Evolutionary conservation across 768 basidiomycete species (phyloP).

Genomic region (Boletus fagicola): DNA sequence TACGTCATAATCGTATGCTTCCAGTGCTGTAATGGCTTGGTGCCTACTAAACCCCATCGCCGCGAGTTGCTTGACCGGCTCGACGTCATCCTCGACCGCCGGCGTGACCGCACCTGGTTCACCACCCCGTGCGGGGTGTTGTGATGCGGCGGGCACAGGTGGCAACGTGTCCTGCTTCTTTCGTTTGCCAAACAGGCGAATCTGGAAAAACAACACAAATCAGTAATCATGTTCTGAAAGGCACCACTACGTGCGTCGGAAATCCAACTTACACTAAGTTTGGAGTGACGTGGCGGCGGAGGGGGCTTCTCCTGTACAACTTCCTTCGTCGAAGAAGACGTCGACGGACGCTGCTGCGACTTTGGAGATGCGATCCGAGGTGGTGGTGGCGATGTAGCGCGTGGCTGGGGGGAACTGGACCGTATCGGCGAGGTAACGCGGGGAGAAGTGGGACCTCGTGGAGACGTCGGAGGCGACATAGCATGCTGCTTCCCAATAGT

Average conservation of each 20-base stretch:
- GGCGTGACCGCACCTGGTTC: conserved; percentile 45
- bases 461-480: conserved; percentile 42
- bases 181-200: conserved; percentile 75
- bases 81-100: conserved; percentile 67
- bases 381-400: conserved; percentile 47
- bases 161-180: conserved; percentile 60
- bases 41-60: conserved; percentile 88
- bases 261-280: conserved; percentile 64
- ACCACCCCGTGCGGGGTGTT: conserved; percentile 45
- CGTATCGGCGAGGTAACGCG: conserved; percentile 29
- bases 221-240: conserved; percentile 2
- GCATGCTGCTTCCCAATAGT: conserved; percentile 36
- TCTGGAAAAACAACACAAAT: conserved; percentile 33
- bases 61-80: conserved; percentile 74
- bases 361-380: conserved; percentile 55
- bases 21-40: conserved; percentile 81
- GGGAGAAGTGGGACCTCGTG: conserved; percentile 34
- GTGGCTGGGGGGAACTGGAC: conserved; percentile 43
- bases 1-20: conserved; percentile 81
- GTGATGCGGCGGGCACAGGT: conserved; percentile 39
- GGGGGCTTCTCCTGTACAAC: conserved; percentile 52
- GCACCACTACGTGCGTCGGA: neutral
- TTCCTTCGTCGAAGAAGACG: conserved; percentile 56
- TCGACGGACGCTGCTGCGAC: conserved; percentile 50
- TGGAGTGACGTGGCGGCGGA: conserved; percentile 59